Base-by-base conservation (phyloP, 1,284 basidiomycete species). In the Neonothopanus nambi region DNA sequence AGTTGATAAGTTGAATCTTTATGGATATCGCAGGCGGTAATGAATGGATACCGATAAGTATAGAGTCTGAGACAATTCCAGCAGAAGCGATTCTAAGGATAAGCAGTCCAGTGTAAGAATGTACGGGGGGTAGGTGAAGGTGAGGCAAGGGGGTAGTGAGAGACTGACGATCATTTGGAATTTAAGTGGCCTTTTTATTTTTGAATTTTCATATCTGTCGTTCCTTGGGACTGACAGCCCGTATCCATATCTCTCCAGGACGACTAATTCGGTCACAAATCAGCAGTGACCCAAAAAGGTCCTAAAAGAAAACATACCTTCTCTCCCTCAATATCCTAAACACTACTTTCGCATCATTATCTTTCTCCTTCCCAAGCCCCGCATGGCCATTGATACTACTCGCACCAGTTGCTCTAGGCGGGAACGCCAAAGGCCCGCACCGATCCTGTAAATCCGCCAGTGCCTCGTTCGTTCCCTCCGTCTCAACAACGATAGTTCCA, bases 381-480 rank as follows among this genome's bases (percentile, higher is more conserved):
- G 43, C 37, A 17, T 24, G 43, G 11, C 30, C 15, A 44, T 33
- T 47, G 21, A 20, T 61, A 7, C 55, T 51, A 1, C 66, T 40
- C 5, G 55, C 57, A 52, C 63, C 67, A 28, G 37, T 42, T 17
- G 77, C 77, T 45, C 83, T 71, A 2, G 81, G 79, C 33, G 87
- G 83, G 65, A 89, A 88, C 9, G 75, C 81, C 0, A 80, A 80
- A 11, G 78, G 76, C 1, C 82, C 79, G 66, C 89, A 90, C 5
- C 90, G 78, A 48, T 76, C 78, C 60, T 87, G 86, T 57, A 93
- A 72, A 68, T 92, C 90, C n/a, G 78, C 82, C 20, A 91, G 75
- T 6, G 86, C 84, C 65, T 92, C 90, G 63, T 90, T 87, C 48
- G 90, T 92, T 35, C 90, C 90, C 65, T 91, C 89, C 13, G 87